Evolutionary conservation across 192 early-diverging fungal genomes (phyloP).

Genomic region (Funneliformis mosseae): DNA sequence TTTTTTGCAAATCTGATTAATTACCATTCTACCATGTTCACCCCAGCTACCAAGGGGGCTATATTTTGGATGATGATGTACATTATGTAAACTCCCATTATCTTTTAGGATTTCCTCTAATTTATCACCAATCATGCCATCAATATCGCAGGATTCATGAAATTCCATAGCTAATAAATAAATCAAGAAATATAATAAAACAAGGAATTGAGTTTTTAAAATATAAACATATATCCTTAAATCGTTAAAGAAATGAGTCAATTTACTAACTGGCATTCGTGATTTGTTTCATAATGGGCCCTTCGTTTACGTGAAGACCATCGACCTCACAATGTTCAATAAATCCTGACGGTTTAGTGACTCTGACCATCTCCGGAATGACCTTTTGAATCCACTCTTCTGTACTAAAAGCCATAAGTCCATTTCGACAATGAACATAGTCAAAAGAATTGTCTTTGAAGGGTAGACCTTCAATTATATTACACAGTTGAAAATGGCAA

Average conservation of each 20-base stretch:
- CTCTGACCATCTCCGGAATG: not conserved
- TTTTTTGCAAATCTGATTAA: not conserved
- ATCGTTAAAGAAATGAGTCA: not conserved
- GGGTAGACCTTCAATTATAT: not conserved
- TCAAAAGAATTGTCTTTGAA: not conserved
- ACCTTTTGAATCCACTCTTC: not conserved
- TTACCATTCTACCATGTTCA: not conserved
- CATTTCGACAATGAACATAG: conserved; percentile 2
- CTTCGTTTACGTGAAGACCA: not conserved
- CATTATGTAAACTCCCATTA: not conserved
- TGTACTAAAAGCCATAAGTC: not conserved
- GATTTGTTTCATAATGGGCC: not conserved
- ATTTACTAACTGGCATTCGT: not conserved
- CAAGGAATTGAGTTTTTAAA: not conserved
- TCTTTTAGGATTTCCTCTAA: not conserved
- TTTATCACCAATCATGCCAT: not conserved
- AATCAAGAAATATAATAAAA: not conserved
- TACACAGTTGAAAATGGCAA: not conserved
- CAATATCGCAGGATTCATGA: not conserved
- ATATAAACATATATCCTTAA: too few species aligned
- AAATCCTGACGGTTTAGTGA: not conserved
- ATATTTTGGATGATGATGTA: not conserved
- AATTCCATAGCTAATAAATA: not conserved
- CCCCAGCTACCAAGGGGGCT: not conserved
- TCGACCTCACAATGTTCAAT: not conserved